These are phyloP conservation scores for Verbascum thapsus DNA, from an alignment of 257 asterid species.

Conservation along the genomic window DNA sequence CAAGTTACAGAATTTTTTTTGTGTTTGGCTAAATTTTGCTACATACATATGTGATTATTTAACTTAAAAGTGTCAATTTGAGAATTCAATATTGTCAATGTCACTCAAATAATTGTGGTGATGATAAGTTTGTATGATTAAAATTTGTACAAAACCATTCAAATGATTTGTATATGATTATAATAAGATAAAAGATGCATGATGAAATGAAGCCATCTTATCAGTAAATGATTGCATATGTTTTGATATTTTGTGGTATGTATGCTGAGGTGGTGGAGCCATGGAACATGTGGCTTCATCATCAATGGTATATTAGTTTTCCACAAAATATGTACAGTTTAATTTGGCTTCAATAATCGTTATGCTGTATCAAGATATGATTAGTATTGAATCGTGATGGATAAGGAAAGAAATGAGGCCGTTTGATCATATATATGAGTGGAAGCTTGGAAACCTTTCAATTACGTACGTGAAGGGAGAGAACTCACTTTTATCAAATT, in stretches of 20 bases:
- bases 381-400: not conserved
- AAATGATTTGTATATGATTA: slow-evolving; percentile 15
- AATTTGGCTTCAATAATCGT: not conserved
- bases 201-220: not conserved
- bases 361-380: not conserved
- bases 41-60: not conserved
- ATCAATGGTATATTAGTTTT: not conserved
- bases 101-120: slow-evolving; percentile 33
- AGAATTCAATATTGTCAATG: slow-evolving; percentile 11
- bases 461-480: slow-evolving; percentile 26
- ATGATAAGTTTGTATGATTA: slow-evolving; percentile 8
- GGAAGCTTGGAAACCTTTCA: not conserved
- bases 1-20: not conserved
- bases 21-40: not conserved
- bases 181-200: not conserved
- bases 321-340: not conserved
- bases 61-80: not conserved
- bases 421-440: no score
- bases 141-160: slow-evolving; percentile 14
- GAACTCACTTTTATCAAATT: not conserved
- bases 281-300: slow-evolving; percentile 21
- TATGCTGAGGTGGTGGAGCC: slow-evolving; percentile 16
- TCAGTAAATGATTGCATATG: not conserved
- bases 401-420: no score
- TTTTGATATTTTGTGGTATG: slow-evolving; percentile 14